Conservation (phyloP, 1,284 basidiomycete species). For the Takashimella koratensis region DNA sequence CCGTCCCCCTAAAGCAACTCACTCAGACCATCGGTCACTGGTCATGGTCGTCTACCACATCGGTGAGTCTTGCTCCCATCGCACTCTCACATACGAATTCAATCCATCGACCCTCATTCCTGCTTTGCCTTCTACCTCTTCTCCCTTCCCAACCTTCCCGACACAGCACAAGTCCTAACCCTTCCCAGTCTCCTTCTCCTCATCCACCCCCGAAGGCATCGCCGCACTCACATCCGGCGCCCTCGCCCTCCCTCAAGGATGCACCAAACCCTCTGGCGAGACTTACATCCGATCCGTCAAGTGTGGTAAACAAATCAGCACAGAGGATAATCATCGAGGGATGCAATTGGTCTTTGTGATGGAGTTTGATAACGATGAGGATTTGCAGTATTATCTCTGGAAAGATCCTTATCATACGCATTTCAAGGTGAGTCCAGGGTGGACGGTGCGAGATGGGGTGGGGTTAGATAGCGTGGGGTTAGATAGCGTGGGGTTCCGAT, state of each 20-base stretch:
- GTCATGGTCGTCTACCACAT: constrained; percentile 16
- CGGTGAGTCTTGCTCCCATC: constrained; percentile 4
- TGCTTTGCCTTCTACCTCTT: constrained; percentile 24
- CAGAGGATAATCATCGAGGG: constrained; percentile 33
- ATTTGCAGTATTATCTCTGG: constrained; percentile 2
- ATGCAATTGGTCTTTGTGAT: constrained; percentile 40
- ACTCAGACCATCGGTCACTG: too few relatives aligned
- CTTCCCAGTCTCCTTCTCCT: constrained; percentile 38
- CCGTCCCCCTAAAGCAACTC: too few relatives aligned
- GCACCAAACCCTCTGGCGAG: constrained; percentile 20
- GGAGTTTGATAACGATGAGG: constrained; percentile 32
- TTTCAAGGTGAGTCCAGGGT: too few relatives aligned
- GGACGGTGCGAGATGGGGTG: too few relatives aligned
- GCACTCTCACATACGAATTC: constrained; percentile 36
- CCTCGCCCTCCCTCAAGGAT: constrained; percentile 25
- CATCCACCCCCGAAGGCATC: constrained; percentile 12
- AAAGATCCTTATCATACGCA: constrained; percentile 1
- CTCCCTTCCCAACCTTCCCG: constrained; percentile 17
- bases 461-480: too few relatives aligned
- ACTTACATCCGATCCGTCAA: constrained; percentile 30
- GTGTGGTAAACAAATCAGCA: constrained; percentile 37
- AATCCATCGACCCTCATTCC: constrained; percentile 22
- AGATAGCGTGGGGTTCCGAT: too few relatives aligned
- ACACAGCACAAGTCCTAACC: neutral
- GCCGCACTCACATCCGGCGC: constrained; percentile 20